phyloP scores from a whole-genome alignment of 768 basidiomycete genomes.

The Pulveroboletus sp. region DNA sequence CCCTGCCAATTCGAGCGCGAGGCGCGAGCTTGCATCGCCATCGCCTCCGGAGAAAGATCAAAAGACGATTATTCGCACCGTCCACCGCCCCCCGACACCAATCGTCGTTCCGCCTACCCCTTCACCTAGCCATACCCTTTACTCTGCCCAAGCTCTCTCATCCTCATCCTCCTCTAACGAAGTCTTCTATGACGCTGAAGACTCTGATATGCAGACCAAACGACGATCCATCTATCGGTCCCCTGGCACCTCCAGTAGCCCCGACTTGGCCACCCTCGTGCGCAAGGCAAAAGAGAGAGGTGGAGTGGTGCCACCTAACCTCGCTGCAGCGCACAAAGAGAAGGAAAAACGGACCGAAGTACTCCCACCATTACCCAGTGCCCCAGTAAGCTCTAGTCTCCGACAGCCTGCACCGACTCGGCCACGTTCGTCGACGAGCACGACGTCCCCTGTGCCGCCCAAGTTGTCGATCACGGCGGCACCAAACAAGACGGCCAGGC shows the following conservation, averaged over 20 bases:
- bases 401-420: constrained; percentile 30
- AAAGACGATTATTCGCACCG: constrained; percentile 30
- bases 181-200: constrained; percentile 60
- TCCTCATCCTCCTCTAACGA: constrained; percentile 55
- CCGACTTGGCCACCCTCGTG: constrained; percentile 83
- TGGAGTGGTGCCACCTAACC: constrained; percentile 34
- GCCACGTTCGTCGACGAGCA: constrained; percentile 41
- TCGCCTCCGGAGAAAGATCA: constrained; percentile 34
- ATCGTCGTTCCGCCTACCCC: constrained; percentile 66
- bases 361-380: constrained; percentile 43
- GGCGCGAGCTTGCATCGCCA: constrained; percentile 40
- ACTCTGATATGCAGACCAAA: constrained; percentile 64
- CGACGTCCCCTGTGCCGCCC: constrained; percentile 29
- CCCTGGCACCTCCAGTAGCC: constrained; percentile 85
- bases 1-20: constrained; percentile 14
- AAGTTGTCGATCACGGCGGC: constrained; percentile 33
- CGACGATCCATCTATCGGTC: constrained; percentile 84
- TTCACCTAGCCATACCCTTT: constrained; percentile 38
- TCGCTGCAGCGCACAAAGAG: constrained; percentile 26
- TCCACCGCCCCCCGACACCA: constrained; percentile 52
- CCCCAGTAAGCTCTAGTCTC: constrained; percentile 16
- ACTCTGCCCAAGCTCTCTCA: constrained; percentile 28
- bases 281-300: constrained; percentile 76
- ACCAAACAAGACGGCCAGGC: constrained; percentile 20
- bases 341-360: constrained; percentile 35